Evolutionary conservation across 2,329 filamentous ascomycete genomes (phyloP), one percentile per base, ranked within the genome.

Genomic region (Magnaporthales sp.): DNA sequence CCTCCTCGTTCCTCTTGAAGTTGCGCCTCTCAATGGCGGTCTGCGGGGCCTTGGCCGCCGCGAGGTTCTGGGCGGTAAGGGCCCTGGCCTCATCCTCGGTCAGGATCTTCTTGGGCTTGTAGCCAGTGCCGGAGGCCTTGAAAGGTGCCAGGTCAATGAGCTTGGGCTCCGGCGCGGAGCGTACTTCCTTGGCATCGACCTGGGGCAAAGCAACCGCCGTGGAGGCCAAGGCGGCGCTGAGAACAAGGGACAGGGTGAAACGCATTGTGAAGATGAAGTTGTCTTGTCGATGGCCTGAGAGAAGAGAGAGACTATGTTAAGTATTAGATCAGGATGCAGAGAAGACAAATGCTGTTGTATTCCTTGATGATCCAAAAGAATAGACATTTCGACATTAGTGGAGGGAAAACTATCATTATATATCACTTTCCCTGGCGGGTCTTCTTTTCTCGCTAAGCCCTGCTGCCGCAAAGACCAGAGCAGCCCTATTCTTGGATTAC

Each of bases 191-290:
- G 29, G 61, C 7, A 19, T 9, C 22, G n/a, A 15, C 27, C 26
- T 29, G 9, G 29, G 61, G 61, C 24, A 62, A 11, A 1, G 61
- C 61, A n/a, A 9, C 22, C 61, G 61, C 61, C 26, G 27, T 30
- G 11, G 61, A 30, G 24, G 61, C 61, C 29, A 62, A 29, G 58
- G 58, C 58, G 61, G 61, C 61, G 61, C 27, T 30, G 61, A 62
- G 61, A 31, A 31, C 32, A 15, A 38, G 32, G 29, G 27, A 62
- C n/a, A 62, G 19, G 19, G 61, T 30, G 61, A 31, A 30, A 5
- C 61, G 61, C 61, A 63, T 63, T 10, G 8, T 63, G 61, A 63
- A n/a, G n/a, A n/a, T n/a, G n/a, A n/a, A n/a, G 22, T 15, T 30
- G 24, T 31, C 10, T 19, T n/a, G 61, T 24, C 32, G 30, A 2